A percentile compares a stretch with the other conserved stretches of the same genome.
Evolutionary conservation across 2,329 filamentous ascomycete species (phyloP).

Genomic region (Pseudogymnoascus sp.): DNA sequence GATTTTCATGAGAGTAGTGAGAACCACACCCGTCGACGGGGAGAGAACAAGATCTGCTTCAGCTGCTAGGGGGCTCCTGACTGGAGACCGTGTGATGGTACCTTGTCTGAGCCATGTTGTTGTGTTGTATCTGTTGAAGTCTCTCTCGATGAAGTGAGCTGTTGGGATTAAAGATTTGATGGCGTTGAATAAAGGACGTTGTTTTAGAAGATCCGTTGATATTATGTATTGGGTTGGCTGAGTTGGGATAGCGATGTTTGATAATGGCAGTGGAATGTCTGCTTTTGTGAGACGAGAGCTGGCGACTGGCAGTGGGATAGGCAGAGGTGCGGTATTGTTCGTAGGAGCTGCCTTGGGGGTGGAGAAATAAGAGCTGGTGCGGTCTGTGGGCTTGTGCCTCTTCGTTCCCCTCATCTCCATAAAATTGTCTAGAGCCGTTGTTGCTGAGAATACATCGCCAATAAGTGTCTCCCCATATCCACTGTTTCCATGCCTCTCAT

Average conservation of each 20-base stretch:
- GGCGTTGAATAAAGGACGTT: slow-evolving; percentile 43
- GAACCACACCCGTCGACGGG: slow-evolving; percentile 59
- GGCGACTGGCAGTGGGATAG: background rate
- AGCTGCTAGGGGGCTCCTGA: slow-evolving; percentile 36
- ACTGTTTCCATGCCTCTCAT: background rate
- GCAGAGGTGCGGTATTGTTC: background rate
- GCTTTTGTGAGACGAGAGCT: background rate
- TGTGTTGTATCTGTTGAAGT: slow-evolving; percentile 42
- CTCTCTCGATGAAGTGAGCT: slow-evolving; percentile 53
- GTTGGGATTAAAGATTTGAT: slow-evolving; percentile 45
- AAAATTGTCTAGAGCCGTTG: slow-evolving; percentile 42
- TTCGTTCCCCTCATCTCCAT: slow-evolving; percentile 42
- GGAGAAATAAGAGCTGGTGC: slow-evolving; percentile 28
- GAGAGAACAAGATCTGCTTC: slow-evolving; percentile 73
- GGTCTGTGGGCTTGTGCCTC: slow-evolving; percentile 26
- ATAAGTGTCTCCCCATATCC: slow-evolving; percentile 14
- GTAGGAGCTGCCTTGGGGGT: background rate
- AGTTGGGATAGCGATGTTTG: slow-evolving; percentile 17
- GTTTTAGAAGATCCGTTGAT: slow-evolving; percentile 40
- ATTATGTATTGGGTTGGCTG: slow-evolving; percentile 42
- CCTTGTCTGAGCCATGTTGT: slow-evolving; percentile 30
- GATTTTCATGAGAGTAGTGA: slow-evolving; percentile 65
- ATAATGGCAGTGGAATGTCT: slow-evolving; percentile 18
- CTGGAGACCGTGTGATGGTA: slow-evolving; percentile 32
- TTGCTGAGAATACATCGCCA: slow-evolving; percentile 34